A percentile compares a stretch with the other conserved stretches of the same genome.
Conservation (phyloP, 805 yeast species). For the Candida namnaoensis region DNA sequence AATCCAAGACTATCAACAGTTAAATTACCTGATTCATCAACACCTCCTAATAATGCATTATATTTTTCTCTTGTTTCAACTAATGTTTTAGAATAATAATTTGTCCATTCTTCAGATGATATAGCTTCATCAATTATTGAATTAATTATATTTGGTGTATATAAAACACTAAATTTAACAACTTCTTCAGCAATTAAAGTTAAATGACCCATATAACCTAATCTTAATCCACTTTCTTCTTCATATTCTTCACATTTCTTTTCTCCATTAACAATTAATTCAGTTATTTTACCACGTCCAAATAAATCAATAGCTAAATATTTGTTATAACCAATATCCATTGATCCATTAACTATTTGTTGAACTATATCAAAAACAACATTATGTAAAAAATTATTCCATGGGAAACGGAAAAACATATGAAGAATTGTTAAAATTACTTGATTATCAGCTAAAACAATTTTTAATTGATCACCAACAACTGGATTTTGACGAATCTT, state of each 20-base stretch:
- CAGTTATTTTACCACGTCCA: constrained; percentile 52
- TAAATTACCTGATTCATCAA: constrained; percentile 21
- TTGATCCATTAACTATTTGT: constrained; percentile 83
- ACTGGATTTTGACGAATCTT: constrained; percentile 51
- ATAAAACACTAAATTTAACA: constrained; percentile 58
- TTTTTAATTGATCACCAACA: constrained; percentile 83
- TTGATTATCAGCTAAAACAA: constrained; percentile 66
- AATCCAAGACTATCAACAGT: constrained; percentile 13
- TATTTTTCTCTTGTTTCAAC: constrained; percentile 90
- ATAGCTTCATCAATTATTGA: constrained; percentile 26
- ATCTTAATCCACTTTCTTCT: constrained; percentile 49
- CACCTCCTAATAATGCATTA: constrained; percentile 88
- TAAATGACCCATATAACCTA: constrained; percentile 97
- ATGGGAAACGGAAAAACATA: constrained; percentile 79
- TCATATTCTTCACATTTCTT: constrained; percentile 50
- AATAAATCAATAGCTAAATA: constrained; percentile 65
- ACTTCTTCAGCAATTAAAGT: constrained; percentile 93
- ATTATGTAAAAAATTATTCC: constrained; percentile 96
- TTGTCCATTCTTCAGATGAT: constrained; percentile 53
- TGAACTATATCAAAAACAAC: constrained; percentile 96
- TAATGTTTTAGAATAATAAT: constrained; percentile 73
- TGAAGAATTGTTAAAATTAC: constrained; percentile 60
- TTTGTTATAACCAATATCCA: constrained; percentile 80
- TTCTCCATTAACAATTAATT: constrained; percentile 55
- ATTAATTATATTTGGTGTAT: constrained; percentile 20